Evolutionary conservation across 2,329 filamentous ascomycete genomes (phyloP).

Genomic region (Achaetomium macrosporum): DNA sequence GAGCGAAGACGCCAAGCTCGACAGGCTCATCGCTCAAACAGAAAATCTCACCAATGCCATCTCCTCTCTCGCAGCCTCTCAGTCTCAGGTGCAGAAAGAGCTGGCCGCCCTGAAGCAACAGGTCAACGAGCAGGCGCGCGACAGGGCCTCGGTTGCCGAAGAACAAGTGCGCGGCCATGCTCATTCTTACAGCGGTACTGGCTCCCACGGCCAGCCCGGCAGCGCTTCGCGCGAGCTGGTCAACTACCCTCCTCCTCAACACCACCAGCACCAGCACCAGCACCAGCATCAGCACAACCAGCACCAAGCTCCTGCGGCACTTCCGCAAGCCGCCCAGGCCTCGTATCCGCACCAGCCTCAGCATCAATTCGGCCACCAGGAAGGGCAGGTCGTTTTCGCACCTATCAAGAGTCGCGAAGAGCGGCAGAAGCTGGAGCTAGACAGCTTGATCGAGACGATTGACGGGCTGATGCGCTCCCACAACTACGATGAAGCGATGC

Average conservation of each 20-base stretch:
- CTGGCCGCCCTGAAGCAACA: conserved; percentile 42
- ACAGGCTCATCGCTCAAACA: conserved; percentile 63
- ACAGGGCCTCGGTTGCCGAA: conserved; percentile 12
- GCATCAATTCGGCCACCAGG: conserved; percentile 18
- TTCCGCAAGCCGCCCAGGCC: conserved; percentile 21
- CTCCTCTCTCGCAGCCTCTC: conserved; percentile 61
- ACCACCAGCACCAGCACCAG: conserved; percentile 21
- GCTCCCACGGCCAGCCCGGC: conserved; percentile 17
- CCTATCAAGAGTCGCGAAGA: conserved; percentile 36
- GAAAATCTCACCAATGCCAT: conserved; percentile 63
- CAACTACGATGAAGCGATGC: conserved; percentile 56
- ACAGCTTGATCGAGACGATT: conserved; percentile 52
- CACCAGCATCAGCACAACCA: conserved; percentile 20
- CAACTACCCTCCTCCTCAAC: conserved; percentile 21
- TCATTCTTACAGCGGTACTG: conserved; percentile 19
- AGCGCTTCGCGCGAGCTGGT: conserved; percentile 18
- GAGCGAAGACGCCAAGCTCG: conserved; percentile 58
- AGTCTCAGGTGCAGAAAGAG: conserved; percentile 62
- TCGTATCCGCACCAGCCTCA: conserved; percentile 22
- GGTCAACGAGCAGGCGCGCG: conserved; percentile 24
- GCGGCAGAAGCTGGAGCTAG: conserved; percentile 49
- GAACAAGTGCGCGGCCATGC: conserved; percentile 15
- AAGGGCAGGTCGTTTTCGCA: conserved; percentile 34
- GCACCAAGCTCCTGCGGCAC: conserved; percentile 20
- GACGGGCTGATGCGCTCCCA: conserved; percentile 56